These are phyloP conservation scores for Moelleriella libera DNA, from an alignment of 2,329 filamentous ascomycete species.

Conservation along the genomic window DNA sequence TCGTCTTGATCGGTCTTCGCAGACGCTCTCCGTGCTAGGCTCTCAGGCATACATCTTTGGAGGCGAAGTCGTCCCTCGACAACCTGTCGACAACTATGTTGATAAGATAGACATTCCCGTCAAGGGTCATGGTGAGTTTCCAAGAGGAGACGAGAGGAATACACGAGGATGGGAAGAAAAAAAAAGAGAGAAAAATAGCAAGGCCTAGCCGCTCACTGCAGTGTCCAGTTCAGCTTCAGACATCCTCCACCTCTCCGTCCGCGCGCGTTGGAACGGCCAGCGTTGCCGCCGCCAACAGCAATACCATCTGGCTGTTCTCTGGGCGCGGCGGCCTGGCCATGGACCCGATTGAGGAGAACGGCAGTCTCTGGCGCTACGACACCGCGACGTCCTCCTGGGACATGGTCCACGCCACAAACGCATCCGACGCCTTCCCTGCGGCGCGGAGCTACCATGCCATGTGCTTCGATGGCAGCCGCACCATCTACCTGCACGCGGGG, in stretches of 20 bases:
- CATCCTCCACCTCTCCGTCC: slow-evolving; percentile 21
- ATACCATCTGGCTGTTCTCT: slow-evolving; percentile 44
- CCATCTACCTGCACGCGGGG: slow-evolving; percentile 45
- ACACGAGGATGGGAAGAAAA: background rate
- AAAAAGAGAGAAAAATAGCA: too few relatives aligned
- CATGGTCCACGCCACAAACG: slow-evolving; percentile 14
- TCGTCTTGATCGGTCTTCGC: slow-evolving; percentile 34
- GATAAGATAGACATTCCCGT: slow-evolving; percentile 20
- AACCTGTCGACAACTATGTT: slow-evolving; percentile 35
- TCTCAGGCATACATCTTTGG: slow-evolving; percentile 31
- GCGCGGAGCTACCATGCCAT: slow-evolving; percentile 43
- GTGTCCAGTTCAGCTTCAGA: slow-evolving; percentile 3
- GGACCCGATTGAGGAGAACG: slow-evolving; percentile 43
- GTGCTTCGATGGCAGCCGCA: slow-evolving; percentile 22
- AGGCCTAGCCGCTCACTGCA: background rate
- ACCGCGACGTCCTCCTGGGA: slow-evolving; percentile 27
- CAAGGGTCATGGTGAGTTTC: background rate
- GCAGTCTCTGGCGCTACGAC: slow-evolving; percentile 41
- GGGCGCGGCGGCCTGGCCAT: slow-evolving; percentile 47
- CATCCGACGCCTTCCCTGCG: slow-evolving; percentile 22
- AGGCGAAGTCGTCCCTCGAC: slow-evolving; percentile 33
- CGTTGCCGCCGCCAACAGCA: slow-evolving; percentile 25
- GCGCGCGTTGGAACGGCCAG: slow-evolving; percentile 43
- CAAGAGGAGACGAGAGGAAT: background rate
- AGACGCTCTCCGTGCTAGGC: slow-evolving; percentile 26